Evolutionary conservation across 139 green algal genomes (phyloP).

Genomic region (Chlorella sp.): DNA sequence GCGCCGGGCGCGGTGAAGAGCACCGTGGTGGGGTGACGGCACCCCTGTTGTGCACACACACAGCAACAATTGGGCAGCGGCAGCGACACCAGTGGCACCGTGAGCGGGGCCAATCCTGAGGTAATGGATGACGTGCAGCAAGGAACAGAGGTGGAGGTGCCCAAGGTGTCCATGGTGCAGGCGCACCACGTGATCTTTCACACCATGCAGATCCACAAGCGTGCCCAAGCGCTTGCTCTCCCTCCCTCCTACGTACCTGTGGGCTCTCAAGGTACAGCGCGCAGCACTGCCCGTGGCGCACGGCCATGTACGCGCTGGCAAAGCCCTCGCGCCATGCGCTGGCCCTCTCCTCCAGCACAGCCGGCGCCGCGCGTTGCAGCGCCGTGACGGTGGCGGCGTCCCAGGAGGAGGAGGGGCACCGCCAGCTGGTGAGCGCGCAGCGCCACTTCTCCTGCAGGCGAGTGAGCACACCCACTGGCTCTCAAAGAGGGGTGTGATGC

Average conservation of each 20-base stretch:
- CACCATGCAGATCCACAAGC: no score
- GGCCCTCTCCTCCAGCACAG: constrained; percentile 13
- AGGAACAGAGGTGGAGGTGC: no score
- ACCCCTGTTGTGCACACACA: no score
- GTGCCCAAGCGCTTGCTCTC: no score
- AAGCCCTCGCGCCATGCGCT: constrained; percentile 44
- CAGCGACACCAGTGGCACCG: no score
- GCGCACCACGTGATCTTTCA: no score
- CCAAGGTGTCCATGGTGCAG: no score
- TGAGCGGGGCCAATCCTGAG: no score
- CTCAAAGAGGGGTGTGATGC: no score
- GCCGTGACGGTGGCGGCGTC: not conserved
- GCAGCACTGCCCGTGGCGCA: constrained; percentile 3
- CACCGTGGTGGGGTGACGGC: constrained; percentile 23
- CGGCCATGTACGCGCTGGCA: constrained; percentile 33
- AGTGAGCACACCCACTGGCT: no score
- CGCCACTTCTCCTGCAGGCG: not conserved
- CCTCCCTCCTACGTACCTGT: not conserved
- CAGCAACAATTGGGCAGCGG: no score
- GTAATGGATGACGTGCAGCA: no score
- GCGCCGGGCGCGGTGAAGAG: constrained; percentile 47
- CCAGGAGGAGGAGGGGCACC: not conserved
- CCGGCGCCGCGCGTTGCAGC: not conserved
- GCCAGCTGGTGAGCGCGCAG: not conserved
- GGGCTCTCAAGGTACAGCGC: constrained; percentile 6